These are phyloP conservation scores for Wilcoxina mikolae DNA, from an alignment of 495 filamentous ascomycete genomes.

Conservation along the genomic window DNA sequence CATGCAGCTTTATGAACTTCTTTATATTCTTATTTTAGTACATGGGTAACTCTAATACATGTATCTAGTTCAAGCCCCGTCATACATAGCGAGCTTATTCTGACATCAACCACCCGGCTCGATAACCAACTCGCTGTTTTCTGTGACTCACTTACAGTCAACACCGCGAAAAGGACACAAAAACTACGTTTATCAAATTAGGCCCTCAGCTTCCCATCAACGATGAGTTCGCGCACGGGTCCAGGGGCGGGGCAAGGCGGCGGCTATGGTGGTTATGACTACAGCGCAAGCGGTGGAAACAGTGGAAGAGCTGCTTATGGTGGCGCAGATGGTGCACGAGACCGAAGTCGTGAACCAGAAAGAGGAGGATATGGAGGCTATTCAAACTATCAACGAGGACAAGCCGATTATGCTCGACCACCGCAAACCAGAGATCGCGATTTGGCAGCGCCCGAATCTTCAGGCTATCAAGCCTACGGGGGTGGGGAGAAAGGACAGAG, in stretches of 20 bases:
- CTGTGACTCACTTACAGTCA: no score
- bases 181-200: no score
- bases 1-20: no score
- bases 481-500: background rate
- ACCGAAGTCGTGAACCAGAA: background rate
- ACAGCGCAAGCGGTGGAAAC: background rate
- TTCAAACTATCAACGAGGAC: background rate
- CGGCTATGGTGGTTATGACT: background rate
- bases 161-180: no score
- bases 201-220: background rate
- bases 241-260: background rate
- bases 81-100: no score
- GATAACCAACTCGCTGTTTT: no score
- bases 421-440: background rate
- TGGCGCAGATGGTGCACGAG: background rate
- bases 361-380: background rate
- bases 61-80: no score
- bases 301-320: background rate
- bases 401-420: background rate
- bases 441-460: background rate
- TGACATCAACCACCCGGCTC: no score
- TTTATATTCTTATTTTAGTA: no score
- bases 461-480: background rate
- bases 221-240: background rate
- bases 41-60: no score